phyloP scores from a whole-genome alignment of 179 eudicot species.

The Nepenthes alata region DNA sequence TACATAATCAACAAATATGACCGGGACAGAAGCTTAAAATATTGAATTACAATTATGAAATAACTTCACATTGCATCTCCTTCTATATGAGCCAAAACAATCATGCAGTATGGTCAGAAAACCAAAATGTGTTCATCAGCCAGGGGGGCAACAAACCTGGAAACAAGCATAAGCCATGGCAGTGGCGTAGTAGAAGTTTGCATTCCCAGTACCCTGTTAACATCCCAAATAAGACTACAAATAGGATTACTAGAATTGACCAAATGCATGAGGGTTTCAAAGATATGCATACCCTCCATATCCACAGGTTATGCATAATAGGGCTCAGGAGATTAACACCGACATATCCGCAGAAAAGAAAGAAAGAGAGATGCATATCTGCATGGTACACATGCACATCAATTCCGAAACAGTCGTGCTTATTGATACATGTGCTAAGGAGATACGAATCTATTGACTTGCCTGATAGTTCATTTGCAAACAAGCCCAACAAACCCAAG shows the following conservation, averaged over 20 bases:
- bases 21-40: too few relatives aligned
- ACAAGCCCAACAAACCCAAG: slow-evolving; percentile 60
- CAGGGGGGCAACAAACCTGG: slow-evolving; percentile 44
- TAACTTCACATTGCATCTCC: too few relatives aligned
- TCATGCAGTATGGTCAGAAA: too few relatives aligned
- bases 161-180: slow-evolving; percentile 82
- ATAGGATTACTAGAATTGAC: background rate
- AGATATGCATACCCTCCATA: slow-evolving; percentile 77
- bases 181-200: slow-evolving; percentile 93
- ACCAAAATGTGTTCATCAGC: too few relatives aligned
- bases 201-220: slow-evolving; percentile 93
- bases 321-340: slow-evolving; percentile 94
- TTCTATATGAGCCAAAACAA: too few relatives aligned
- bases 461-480: slow-evolving; percentile 78
- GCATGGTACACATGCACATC: slow-evolving; percentile 14
- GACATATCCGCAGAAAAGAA: slow-evolving; percentile 76
- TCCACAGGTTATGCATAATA: slow-evolving; percentile 95
- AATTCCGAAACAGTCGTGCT: slow-evolving; percentile 10
- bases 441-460: slow-evolving; percentile 12
- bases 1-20: too few relatives aligned
- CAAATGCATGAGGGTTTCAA: background rate
- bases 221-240: background rate
- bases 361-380: slow-evolving; percentile 92
- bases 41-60: too few relatives aligned
- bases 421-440: background rate